Conservation (phyloP, 805 yeast genomes). For the Myxozyma lipomycoides region DNA sequence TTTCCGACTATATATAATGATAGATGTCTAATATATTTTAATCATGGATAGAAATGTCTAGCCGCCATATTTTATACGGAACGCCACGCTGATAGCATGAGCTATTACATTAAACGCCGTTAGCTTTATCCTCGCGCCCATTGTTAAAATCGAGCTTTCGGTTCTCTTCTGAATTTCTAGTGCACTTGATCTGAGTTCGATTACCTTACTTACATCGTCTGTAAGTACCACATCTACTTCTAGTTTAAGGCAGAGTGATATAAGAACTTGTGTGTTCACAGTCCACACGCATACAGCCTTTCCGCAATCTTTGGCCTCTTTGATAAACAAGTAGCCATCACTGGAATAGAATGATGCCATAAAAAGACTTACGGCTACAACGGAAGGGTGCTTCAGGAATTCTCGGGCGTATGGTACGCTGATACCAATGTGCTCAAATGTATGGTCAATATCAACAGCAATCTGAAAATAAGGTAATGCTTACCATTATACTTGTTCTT, state of each 20-base stretch:
- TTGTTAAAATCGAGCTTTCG: no score
- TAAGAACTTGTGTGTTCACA: constrained; percentile 41
- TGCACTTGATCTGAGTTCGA: neutral
- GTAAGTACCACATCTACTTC: constrained; percentile 44
- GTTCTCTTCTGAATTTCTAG: no score
- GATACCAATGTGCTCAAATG: constrained; percentile 34
- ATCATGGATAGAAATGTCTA: no score
- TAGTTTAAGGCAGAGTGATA: constrained; percentile 39
- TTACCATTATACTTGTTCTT: constrained; percentile 32
- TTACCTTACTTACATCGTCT: constrained; percentile 37
- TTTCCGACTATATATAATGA: no score
- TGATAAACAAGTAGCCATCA: constrained; percentile 34
- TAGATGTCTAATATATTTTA: no score
- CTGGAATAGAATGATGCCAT: constrained; percentile 32
- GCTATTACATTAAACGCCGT: no score
- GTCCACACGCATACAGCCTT: constrained; percentile 52
- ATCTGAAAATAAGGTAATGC: constrained; percentile 32
- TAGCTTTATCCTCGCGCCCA: no score
- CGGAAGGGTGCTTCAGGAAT: constrained; percentile 10
- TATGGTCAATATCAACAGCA: constrained; percentile 37
- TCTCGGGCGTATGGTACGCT: constrained; percentile 9
- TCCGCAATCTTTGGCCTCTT: constrained; percentile 50
- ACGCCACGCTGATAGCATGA: no score
- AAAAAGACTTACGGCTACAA: constrained; percentile 17
- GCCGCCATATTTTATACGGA: no score